Evolutionary conservation across 2,329 filamentous ascomycete genomes (phyloP), one percentile per base, ranked within the genome.

Genomic region (Pseudogymnoascus sp.): DNA sequence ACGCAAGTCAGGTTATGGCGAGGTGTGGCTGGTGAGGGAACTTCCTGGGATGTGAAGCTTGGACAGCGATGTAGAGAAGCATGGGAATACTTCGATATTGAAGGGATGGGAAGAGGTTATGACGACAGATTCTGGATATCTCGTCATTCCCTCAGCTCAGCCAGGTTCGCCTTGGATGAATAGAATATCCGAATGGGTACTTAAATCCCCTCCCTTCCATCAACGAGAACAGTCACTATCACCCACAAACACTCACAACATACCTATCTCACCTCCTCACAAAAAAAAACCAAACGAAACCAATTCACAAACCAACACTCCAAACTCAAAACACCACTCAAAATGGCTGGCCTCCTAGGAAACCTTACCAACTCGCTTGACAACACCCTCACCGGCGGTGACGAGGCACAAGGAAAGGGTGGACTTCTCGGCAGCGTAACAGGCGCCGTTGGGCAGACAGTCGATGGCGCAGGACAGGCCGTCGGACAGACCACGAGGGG

Each of bases 331-430:
- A 62, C n/a, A 23, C 42, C 12, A 62, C 42, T 46, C 65, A 69
- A 60, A 69, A 71, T 70, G 67, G 62, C 68, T 23, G 75, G 75
- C 11, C 68, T 77, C 53, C 69, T 76, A 59, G 74, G 74, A 65
- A 69, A 71, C 49, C 64, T 75, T 23, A 72, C 73, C 60, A 72
- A 74, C 64, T 68, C 69, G 38, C 68, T 76, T 63, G 73, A 76
- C 66, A 76, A 74, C 62, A 73, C 75, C 46, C 70, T 77, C 59
- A 76, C 75, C 16, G 75, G 75, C 43, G 75, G 74, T 62, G 73
- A 76, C 34, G 70, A 77, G 64, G 71, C 72, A 18, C 62, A 76
- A 28, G 74, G 74, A 40, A 72, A 77, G 65, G 76, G 75, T 8
- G 76, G 76, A 1, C 68, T 77, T 12, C 66, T 77, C 40, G 75